These are phyloP conservation scores for Penicillium waksmanii DNA, from an alignment of 495 filamentous ascomycete species.

Conservation along the genomic window DNA sequence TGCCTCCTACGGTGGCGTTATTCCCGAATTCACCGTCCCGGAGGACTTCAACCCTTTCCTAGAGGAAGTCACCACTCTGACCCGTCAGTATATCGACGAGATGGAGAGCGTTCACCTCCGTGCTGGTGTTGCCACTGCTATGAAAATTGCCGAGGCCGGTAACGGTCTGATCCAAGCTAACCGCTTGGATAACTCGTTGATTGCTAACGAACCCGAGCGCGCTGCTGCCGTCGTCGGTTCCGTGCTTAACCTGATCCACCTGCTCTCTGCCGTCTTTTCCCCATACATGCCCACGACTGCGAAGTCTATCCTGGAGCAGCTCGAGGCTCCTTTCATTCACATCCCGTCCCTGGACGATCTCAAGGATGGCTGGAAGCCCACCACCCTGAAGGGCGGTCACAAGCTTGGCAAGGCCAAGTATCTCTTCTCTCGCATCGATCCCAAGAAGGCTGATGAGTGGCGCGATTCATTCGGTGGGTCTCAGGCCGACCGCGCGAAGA, in stretches of 20 bases:
- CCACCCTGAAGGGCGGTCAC: slow-evolving; percentile 69
- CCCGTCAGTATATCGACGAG: slow-evolving; percentile 71
- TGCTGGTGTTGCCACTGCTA: slow-evolving; percentile 68
- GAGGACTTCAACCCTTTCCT: slow-evolving; percentile 50
- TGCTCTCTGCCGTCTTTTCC: slow-evolving; percentile 73
- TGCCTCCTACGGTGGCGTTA: slow-evolving; percentile 67
- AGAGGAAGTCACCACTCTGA: slow-evolving; percentile 60
- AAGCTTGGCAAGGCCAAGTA: slow-evolving; percentile 80
- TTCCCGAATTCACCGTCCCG: slow-evolving; percentile 65
- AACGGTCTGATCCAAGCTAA: slow-evolving; percentile 84
- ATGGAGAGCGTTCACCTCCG: slow-evolving; percentile 78
- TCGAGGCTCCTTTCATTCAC: slow-evolving; percentile 62
- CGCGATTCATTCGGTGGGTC: slow-evolving; percentile 77
- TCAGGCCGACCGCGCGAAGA: slow-evolving; percentile 61
- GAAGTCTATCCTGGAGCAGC: slow-evolving; percentile 71
- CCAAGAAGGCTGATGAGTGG: slow-evolving; percentile 84
- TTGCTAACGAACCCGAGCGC: slow-evolving; percentile 71
- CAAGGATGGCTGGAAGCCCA: slow-evolving; percentile 60
- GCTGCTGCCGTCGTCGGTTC: slow-evolving; percentile 79
- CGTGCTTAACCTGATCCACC: slow-evolving; percentile 79
- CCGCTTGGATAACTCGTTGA: slow-evolving; percentile 78
- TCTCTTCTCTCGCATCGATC: slow-evolving; percentile 82
- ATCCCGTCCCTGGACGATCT: slow-evolving; percentile 62
- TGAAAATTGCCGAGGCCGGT: slow-evolving; percentile 71
- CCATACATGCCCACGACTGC: slow-evolving; percentile 89